phyloP scores from a whole-genome alignment of 2,329 filamentous ascomycete genomes.

The Pyricularia grisea region DNA sequence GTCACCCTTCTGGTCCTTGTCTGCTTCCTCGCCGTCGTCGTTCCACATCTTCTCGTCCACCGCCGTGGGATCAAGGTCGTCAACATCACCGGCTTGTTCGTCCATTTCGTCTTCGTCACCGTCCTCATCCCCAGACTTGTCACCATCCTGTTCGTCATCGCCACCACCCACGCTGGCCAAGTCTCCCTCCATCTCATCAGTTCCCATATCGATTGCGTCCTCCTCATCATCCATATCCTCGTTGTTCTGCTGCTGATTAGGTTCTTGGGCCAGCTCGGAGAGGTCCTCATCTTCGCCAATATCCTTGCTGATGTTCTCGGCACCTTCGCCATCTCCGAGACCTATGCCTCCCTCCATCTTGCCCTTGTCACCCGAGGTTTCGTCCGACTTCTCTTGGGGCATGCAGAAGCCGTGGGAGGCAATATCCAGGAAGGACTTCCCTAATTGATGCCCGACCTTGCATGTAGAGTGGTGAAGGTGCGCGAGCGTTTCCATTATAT shows the following conservation, averaged over 20 bases:
- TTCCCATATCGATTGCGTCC: constrained; percentile 85
- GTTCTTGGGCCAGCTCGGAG: constrained; percentile 80
- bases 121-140: constrained; percentile 51
- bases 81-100: constrained; percentile 82
- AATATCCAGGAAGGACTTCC: constrained; percentile 69
- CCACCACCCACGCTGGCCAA: constrained; percentile 56
- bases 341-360: constrained; percentile 88
- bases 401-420: constrained; percentile 84
- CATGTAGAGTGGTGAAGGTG: constrained; percentile 61
- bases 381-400: constrained; percentile 70
- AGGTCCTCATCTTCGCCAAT: constrained; percentile 90
- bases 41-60: constrained; percentile 99
- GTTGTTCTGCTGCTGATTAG: constrained; percentile 54
- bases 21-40: constrained; percentile 65
- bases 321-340: constrained; percentile 88
- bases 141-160: constrained; percentile 50
- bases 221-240: constrained; percentile 69
- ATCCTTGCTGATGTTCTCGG: constrained; percentile 96
- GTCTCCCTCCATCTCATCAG: constrained; percentile 85
- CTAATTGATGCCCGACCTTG: constrained; percentile 66
- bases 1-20: constrained; percentile 73
- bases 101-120: constrained; percentile 65
- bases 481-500: constrained; percentile 48
- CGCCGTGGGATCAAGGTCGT: constrained; percentile 79
- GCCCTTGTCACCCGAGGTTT: constrained; percentile 59